Evolutionary conservation across 2,329 filamentous ascomycete genomes (phyloP).

Genomic region (Pestalotiopsis sp.): DNA sequence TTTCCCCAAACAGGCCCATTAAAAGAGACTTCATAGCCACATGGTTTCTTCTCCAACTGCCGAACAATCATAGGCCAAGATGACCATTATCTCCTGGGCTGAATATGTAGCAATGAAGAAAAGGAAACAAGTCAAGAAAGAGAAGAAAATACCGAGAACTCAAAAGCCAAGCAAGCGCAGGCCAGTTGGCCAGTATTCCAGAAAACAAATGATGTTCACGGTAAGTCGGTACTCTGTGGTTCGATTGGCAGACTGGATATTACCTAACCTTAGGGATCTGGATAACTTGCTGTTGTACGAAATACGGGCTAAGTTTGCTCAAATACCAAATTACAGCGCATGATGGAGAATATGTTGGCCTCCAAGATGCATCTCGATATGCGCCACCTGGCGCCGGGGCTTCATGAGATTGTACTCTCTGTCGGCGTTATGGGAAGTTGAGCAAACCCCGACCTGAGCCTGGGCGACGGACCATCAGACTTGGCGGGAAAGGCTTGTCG

Average conservation of each 20-base stretch:
- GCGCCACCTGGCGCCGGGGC: background rate
- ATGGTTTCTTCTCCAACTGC: background rate
- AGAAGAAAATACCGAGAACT: background rate
- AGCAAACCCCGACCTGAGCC: background rate
- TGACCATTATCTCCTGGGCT: background rate
- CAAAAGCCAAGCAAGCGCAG: background rate
- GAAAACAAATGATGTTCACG: background rate
- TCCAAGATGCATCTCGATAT: background rate
- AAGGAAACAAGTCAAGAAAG: background rate
- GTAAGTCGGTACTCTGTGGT: background rate
- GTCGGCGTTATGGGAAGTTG: background rate
- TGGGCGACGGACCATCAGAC: background rate
- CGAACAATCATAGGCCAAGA: background rate
- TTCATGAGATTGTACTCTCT: background rate
- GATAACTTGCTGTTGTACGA: too few relatives aligned
- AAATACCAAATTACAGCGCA: background rate
- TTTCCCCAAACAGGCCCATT: background rate
- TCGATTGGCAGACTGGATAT: background rate
- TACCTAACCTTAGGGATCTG: too few relatives aligned
- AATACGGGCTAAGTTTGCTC: too few relatives aligned
- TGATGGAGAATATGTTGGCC: background rate
- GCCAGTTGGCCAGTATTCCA: background rate
- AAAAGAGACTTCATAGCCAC: background rate
- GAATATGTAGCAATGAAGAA: background rate
- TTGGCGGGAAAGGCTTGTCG: background rate